phyloP scores from a whole-genome alignment of 2,329 filamentous ascomycete genomes.

The Chrysoporthe cubensis region DNA sequence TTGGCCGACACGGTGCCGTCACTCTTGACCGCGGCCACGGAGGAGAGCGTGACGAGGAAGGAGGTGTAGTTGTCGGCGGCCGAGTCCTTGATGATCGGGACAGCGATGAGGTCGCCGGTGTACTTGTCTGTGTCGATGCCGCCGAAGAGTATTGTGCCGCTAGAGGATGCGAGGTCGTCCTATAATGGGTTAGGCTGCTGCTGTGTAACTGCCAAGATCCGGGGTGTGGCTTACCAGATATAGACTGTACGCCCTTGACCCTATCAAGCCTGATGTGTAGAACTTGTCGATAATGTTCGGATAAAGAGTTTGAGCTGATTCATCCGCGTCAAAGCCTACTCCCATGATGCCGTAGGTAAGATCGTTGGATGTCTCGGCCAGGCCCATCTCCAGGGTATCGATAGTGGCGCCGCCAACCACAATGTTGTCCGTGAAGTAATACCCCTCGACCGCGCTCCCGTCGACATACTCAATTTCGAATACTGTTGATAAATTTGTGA shows the following conservation, averaged over 20 bases:
- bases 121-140: constrained; percentile 72
- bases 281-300: constrained; percentile 69
- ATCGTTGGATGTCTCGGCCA: constrained; percentile 51
- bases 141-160: constrained; percentile 71
- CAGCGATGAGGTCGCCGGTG: constrained; percentile 56
- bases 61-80: constrained; percentile 44
- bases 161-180: constrained; percentile 56
- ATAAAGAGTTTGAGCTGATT: constrained; percentile 49
- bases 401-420: constrained; percentile 54
- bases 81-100: constrained; percentile 58
- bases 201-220: background rate
- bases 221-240: constrained; percentile 49
- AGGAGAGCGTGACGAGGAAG: constrained; percentile 45
- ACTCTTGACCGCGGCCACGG: constrained; percentile 44
- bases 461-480: constrained; percentile 68
- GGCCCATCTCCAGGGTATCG: constrained; percentile 57
- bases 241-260: constrained; percentile 68
- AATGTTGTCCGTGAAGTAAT: constrained; percentile 63
- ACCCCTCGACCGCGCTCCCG: constrained; percentile 55
- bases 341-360: constrained; percentile 62
- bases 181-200: background rate
- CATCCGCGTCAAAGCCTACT: constrained; percentile 58
- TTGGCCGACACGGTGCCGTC: constrained; percentile 38
- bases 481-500: constrained; percentile 42
- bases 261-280: constrained; percentile 63